A percentile compares a stretch with the other conserved stretches of the same genome.
Conservation (phyloP, 768 basidiomycete genomes). For the Naematelia encephala region DNA sequence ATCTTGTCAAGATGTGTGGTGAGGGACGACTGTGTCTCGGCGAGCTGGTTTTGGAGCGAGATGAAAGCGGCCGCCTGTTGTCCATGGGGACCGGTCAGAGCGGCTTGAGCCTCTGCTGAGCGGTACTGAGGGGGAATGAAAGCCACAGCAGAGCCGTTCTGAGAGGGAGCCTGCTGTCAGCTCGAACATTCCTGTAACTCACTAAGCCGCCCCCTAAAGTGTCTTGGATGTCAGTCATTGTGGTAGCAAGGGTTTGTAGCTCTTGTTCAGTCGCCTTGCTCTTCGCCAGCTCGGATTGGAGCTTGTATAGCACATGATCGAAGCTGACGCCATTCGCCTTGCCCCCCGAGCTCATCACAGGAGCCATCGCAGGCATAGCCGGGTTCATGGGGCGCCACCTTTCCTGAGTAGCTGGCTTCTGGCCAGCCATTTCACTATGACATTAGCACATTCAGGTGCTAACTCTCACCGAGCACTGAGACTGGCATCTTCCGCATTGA, state of each 20-base stretch:
- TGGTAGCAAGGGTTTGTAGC: slow-evolving; percentile 67
- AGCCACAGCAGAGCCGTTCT: slow-evolving; percentile 45
- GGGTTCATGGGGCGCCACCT: background rate
- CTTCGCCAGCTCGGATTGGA: slow-evolving; percentile 93
- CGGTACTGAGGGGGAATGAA: slow-evolving; percentile 48
- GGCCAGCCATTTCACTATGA: background rate
- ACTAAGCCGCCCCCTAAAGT: slow-evolving; percentile 80
- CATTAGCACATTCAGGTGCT: background rate
- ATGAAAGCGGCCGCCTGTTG: slow-evolving; percentile 53
- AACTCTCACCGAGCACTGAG: slow-evolving; percentile 39
- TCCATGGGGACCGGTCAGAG: slow-evolving; percentile 41
- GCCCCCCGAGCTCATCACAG: slow-evolving; percentile 56
- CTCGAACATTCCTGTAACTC: slow-evolving; percentile 43
- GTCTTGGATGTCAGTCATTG: slow-evolving; percentile 89
- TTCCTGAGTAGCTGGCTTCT: background rate
- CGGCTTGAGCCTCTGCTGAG: slow-evolving; percentile 37
- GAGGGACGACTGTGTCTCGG: slow-evolving; percentile 76
- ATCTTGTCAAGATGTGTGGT: slow-evolving; percentile 77
- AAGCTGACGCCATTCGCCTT: slow-evolving; percentile 71
- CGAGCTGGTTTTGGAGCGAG: slow-evolving; percentile 76
- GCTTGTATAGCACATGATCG: slow-evolving; percentile 80
- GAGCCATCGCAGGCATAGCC: background rate
- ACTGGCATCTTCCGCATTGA: slow-evolving; percentile 73
- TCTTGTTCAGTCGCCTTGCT: slow-evolving; percentile 89
- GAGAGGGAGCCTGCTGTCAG: slow-evolving; percentile 39